Conservation (phyloP, 495 filamentous ascomycete species). For the Massariosphaeria phaeospora region DNA sequence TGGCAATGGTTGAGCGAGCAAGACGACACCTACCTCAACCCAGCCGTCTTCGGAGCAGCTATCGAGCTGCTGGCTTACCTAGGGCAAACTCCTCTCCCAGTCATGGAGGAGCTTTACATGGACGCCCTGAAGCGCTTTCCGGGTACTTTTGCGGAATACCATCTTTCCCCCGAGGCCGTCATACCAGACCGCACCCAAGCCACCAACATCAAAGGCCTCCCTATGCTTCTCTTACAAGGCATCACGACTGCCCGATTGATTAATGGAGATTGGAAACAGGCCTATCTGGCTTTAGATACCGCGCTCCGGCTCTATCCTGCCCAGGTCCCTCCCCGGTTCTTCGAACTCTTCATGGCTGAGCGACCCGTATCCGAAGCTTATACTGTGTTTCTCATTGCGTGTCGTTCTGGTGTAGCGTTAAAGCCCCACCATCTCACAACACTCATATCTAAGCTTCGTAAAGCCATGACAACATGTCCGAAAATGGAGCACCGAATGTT, state of each 20-base stretch:
- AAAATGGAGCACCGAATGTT: slow-evolving; percentile 4
- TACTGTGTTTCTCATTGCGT: slow-evolving; percentile 45
- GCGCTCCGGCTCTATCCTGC: slow-evolving; percentile 46
- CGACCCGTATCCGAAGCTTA: slow-evolving; percentile 45
- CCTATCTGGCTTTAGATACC: slow-evolving; percentile 48
- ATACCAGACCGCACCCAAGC: slow-evolving; percentile 34
- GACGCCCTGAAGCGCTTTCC: slow-evolving; percentile 43
- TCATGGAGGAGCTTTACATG: slow-evolving; percentile 43
- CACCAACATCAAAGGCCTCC: slow-evolving; percentile 34
- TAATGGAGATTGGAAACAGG: slow-evolving; percentile 43
- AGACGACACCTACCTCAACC: slow-evolving; percentile 38
- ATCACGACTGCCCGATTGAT: slow-evolving; percentile 46
- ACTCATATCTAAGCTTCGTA: slow-evolving; percentile 3
- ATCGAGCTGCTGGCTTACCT: slow-evolving; percentile 46
- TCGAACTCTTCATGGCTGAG: slow-evolving; percentile 45
- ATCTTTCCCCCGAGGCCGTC: slow-evolving; percentile 41
- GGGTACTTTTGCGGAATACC: slow-evolving; percentile 41
- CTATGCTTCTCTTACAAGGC: slow-evolving; percentile 46
- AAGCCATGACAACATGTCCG: background rate
- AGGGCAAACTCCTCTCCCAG: slow-evolving; percentile 34
- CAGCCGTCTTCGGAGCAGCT: slow-evolving; percentile 45
- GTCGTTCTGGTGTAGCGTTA: slow-evolving; percentile 41
- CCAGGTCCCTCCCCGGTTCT: slow-evolving; percentile 39
- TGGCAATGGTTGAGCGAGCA: slow-evolving; percentile 45
- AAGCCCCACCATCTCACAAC: slow-evolving; percentile 26